Evolutionary conservation across 768 basidiomycete genomes (phyloP).

Genomic region (Leccinum arenicola): DNA sequence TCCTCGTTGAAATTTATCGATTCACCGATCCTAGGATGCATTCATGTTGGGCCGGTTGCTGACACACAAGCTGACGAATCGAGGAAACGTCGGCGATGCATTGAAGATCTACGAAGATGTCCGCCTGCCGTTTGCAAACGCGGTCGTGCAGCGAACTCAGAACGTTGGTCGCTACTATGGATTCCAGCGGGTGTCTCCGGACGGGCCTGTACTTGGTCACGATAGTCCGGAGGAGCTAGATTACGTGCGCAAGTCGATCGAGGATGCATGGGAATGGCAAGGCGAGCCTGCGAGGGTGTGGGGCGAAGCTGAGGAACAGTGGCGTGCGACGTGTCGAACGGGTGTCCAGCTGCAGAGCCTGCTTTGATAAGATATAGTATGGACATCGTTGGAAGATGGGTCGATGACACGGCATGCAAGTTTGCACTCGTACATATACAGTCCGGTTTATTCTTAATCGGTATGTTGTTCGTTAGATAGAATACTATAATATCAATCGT

Average conservation of each 20-base stretch:
- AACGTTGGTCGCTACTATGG: constrained; percentile 23
- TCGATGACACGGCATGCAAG: background rate
- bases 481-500: background rate
- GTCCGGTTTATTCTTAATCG: background rate
- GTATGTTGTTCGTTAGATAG: background rate
- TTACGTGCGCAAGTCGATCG: constrained; percentile 10
- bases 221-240: constrained; percentile 10
- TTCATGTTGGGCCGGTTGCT: too few relatives aligned
- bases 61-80: too few relatives aligned
- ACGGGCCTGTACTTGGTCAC: constrained; percentile 1
- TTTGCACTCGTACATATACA: too few relatives aligned
- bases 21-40: too few relatives aligned
- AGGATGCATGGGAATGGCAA: constrained; percentile 22
- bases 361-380: background rate
- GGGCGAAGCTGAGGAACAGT: constrained; percentile 12
- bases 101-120: constrained; percentile 32
- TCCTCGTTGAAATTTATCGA: too few relatives aligned
- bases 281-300: constrained; percentile 4
- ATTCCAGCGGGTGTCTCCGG: constrained; percentile 8
- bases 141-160: constrained; percentile 16
- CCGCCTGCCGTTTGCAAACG: constrained; percentile 30
- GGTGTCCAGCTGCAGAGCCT: background rate
- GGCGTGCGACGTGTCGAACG: constrained; percentile 1
- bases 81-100: constrained; percentile 24
- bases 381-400: background rate